Conservation (phyloP, 1,139 yeast species). For the Debaryomyces udenii region DNA sequence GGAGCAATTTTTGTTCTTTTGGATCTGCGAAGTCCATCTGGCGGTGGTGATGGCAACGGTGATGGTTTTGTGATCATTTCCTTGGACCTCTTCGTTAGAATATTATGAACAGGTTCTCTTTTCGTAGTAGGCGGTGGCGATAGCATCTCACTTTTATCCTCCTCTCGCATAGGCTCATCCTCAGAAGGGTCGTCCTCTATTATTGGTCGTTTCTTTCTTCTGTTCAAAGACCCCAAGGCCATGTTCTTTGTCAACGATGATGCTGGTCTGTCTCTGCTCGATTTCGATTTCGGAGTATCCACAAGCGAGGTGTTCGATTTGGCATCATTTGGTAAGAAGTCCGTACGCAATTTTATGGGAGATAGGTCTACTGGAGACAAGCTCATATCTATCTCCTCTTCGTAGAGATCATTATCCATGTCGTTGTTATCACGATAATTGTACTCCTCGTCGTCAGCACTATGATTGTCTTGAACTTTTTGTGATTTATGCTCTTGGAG, state of each 20-base stretch:
- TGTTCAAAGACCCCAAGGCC: conserved; percentile 39
- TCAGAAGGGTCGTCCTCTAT: conserved; percentile 18
- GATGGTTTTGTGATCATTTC: conserved; percentile 27
- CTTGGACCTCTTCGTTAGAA: neutral
- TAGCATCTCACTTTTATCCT: conserved; percentile 19
- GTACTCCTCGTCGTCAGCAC: conserved; percentile 13
- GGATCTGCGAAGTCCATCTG: conserved; percentile 54
- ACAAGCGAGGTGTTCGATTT: neutral
- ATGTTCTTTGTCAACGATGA: conserved; percentile 42
- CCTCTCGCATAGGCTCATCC: conserved; percentile 15
- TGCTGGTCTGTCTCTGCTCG: conserved; percentile 10
- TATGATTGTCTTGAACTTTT: conserved; percentile 10
- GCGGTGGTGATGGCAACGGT: conserved; percentile 50
- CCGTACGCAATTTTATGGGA: conserved; percentile 10
- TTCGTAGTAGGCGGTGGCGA: conserved; percentile 26
- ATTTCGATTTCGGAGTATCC: conserved; percentile 6
- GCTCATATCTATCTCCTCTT: conserved; percentile 18
- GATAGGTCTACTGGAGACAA: conserved; percentile 21
- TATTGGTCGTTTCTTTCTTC: conserved; percentile 14
- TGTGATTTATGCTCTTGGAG: conserved; percentile 26
- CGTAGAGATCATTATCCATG: conserved; percentile 13
- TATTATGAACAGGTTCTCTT: conserved; percentile 8
- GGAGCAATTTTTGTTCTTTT: conserved; percentile 71
- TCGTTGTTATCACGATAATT: conserved; percentile 14
- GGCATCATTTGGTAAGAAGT: conserved; percentile 2